Conservation (phyloP, 371 early-diverging fungal species). For the Mucor indicus region DNA sequence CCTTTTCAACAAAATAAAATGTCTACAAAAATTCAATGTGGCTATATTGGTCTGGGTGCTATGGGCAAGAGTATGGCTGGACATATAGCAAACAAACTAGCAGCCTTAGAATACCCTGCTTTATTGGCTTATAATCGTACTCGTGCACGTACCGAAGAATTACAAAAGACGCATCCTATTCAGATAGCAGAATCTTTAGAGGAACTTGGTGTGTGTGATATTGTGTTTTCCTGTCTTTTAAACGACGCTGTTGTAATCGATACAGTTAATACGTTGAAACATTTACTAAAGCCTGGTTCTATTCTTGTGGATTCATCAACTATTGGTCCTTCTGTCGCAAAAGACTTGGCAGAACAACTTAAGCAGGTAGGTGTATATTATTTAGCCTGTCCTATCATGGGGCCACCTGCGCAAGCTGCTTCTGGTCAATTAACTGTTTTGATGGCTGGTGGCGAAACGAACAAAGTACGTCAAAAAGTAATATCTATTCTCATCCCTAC, state of each 20-base stretch:
- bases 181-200: slow-evolving; percentile 20
- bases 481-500: slow-evolving; percentile 26
- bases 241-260: slow-evolving; percentile 45
- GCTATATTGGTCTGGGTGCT: slow-evolving; percentile 54
- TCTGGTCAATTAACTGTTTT: slow-evolving; percentile 28
- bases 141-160: slow-evolving; percentile 26
- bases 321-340: slow-evolving; percentile 24
- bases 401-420: slow-evolving; percentile 34
- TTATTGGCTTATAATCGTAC: slow-evolving; percentile 56
- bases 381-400: slow-evolving; percentile 42
- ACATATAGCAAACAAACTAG: slow-evolving; percentile 25
- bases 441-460: slow-evolving; percentile 22
- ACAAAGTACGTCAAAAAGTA: slow-evolving; percentile 8
- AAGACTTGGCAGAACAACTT: slow-evolving; percentile 11
- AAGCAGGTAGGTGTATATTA: slow-evolving; percentile 13
- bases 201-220: slow-evolving; percentile 34
- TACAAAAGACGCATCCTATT: slow-evolving; percentile 23
- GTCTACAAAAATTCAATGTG: slow-evolving; percentile 22
- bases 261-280: slow-evolving; percentile 20
- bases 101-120: slow-evolving; percentile 19
- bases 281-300: slow-evolving; percentile 20
- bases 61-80: slow-evolving; percentile 53
- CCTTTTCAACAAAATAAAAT: too few species aligned
- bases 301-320: slow-evolving; percentile 46
- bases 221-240: slow-evolving; percentile 50